Percentiles rank a stretch among this genome's conserved stretches.
Evolutionary conservation across 2,329 filamentous ascomycete genomes (phyloP).

Genomic region (Hawksworthiomyces lignivorus): DNA sequence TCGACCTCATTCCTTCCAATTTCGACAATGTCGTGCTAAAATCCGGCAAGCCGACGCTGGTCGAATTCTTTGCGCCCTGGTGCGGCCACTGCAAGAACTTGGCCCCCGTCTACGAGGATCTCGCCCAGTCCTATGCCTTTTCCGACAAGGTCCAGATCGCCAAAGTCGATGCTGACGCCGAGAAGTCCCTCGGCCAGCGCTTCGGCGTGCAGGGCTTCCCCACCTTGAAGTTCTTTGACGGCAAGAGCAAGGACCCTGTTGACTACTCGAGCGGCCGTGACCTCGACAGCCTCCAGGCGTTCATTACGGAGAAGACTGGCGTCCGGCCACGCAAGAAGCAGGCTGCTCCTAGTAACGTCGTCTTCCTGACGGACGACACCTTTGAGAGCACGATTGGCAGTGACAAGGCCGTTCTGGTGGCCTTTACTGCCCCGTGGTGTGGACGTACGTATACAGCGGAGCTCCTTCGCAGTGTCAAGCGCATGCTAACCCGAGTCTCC

Average conservation of each 20-base stretch:
- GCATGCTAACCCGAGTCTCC: no score
- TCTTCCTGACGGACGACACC: constrained; percentile 69
- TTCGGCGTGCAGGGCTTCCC: constrained; percentile 93
- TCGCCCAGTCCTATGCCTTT: constrained; percentile 66
- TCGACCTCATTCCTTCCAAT: constrained; percentile 83
- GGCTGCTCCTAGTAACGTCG: constrained; percentile 65
- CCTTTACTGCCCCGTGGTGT: constrained; percentile 98
- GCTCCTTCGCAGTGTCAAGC: no score
- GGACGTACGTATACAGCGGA: constrained; percentile 69
- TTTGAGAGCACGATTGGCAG: constrained; percentile 73
- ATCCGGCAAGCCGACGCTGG: constrained; percentile 88
- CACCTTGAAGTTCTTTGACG: constrained; percentile 96
- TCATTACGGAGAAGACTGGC: constrained; percentile 81
- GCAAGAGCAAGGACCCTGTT: constrained; percentile 75
- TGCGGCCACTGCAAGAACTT: constrained; percentile 99
- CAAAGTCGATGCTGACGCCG: constrained; percentile 91
- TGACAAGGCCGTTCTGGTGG: constrained; percentile 85
- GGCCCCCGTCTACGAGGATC: constrained; percentile 88
- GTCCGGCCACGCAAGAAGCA: constrained; percentile 71
- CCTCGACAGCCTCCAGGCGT: constrained; percentile 72
- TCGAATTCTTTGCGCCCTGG: constrained; percentile 98
- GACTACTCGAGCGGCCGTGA: constrained; percentile 87
- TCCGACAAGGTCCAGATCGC: constrained; percentile 74
- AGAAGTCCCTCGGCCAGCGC: constrained; percentile 74
- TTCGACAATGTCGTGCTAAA: constrained; percentile 86